Evolutionary conservation across 2,329 filamentous ascomycete genomes (phyloP).

Genomic region (Colletotrichum karsti): DNA sequence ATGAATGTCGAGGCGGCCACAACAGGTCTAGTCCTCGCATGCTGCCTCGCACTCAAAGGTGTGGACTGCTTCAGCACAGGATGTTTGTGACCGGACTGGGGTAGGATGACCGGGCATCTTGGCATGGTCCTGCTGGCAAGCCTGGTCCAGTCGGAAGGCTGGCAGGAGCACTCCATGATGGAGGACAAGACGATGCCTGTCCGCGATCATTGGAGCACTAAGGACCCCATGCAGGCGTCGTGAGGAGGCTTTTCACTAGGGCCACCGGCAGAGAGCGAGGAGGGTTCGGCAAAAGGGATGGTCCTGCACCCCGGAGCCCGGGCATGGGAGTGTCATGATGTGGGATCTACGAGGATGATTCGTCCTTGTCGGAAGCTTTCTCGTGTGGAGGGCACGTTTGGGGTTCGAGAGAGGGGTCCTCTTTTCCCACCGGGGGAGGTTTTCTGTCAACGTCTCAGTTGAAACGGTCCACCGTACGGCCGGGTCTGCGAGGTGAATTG

Average conservation of each 20-base stretch:
- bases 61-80: not conserved
- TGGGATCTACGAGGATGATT: slow-evolving; percentile 9
- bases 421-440: not conserved
- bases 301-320: not conserved
- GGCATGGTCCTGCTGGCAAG: slow-evolving; percentile 9
- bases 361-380: not conserved
- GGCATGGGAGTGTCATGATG: not conserved
- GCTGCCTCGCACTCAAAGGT: not conserved
- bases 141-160: not conserved
- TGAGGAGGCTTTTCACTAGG: not conserved
- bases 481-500: not conserved
- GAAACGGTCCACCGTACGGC: not conserved
- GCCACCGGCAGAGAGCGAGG: not conserved
- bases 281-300: slow-evolving; percentile 18
- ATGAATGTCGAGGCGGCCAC: not conserved
- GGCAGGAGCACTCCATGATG: not conserved
- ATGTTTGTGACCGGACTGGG: not conserved
- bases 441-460: slow-evolving; percentile 4
- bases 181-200: not conserved
- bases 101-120: not conserved
- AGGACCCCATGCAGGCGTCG: not conserved
- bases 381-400: not conserved
- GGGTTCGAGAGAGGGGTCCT: not conserved
- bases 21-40: not conserved
- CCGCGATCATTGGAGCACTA: not conserved